Base-by-base conservation (phyloP, 352 stramenopile genomes). In the Phytophthora lateralis region DNA sequence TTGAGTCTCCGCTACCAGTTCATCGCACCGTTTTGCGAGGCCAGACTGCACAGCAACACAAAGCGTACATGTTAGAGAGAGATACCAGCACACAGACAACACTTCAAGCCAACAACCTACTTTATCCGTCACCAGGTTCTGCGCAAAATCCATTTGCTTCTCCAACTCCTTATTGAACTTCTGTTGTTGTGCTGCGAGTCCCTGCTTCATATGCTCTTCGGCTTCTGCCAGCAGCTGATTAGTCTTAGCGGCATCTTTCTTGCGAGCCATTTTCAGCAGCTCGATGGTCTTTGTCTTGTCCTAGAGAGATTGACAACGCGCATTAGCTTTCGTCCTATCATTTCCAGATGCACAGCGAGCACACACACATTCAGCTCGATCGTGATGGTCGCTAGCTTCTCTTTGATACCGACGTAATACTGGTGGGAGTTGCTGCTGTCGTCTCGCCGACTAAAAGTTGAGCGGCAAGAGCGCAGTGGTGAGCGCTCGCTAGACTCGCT, bases 221-320 rank as follows among this genome's bases (percentile, higher is more conserved):
- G 78, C 79, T 20, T 70, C 67, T 15, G 45, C 41, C 1, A 89
- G 34, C 12, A 90, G 42, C 20, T 90, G 73, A 58, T 84, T 87
- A 12, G 69, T 80, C 66, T 86, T 92, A 8, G 54, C 41, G 26
- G 87, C 81, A 60, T 94, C 85, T 48, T 92, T 94, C 68, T 89
- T 91, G 4, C 85, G 73, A 0, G 79, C 81, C 18, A 75, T 65
- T 62, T 91, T 90, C 32, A 94, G 75, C 61, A 92, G 34, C 41
- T 92, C 82, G 10, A 92, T 91, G n/a, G 85, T 94, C 58, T 94
- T 90, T 32, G 73, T 86, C 51, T 94, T 94, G 66, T 92, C 85
- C 85, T 94, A 48, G 0, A 46, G n/a, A 38, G 2, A 52, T 34
- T 2, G 5, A 49, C 42, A 30, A 29, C 21, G 39, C 14, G 7